Evolutionary conservation across 305 asterid species (phyloP).

Genomic region (Caryopteris hybrid): DNA sequence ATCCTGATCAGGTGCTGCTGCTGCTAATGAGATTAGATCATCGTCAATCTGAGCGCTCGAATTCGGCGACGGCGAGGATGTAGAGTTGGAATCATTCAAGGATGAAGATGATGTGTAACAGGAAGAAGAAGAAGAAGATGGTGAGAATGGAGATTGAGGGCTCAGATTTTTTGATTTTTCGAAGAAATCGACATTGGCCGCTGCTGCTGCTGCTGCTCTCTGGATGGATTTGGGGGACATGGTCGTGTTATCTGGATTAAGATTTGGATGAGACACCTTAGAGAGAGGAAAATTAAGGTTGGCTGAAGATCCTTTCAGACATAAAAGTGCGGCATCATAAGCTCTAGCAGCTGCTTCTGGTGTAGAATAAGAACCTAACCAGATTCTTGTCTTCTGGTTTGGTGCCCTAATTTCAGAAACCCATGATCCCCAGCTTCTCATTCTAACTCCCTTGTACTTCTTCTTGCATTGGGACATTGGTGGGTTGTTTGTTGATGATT

Average conservation of each 20-base stretch:
- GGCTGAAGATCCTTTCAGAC: constrained; percentile 74
- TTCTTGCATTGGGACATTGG: constrained; percentile 29
- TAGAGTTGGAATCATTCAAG: background rate
- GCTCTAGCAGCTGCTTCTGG: constrained; percentile 95
- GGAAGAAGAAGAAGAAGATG: background rate
- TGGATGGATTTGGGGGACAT: constrained; percentile 85
- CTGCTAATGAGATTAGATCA: constrained; percentile 18
- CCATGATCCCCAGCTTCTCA: constrained; percentile 97
- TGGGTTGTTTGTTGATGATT: background rate
- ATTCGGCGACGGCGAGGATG: constrained; percentile 9
- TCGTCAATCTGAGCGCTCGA: constrained; percentile 24
- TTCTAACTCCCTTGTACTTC: constrained; percentile 86
- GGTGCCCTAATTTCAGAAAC: constrained; percentile 94
- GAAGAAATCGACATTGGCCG: constrained; percentile 12
- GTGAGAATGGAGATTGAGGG: background rate
- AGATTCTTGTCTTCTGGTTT: constrained; percentile 80
- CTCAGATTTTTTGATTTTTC: background rate
- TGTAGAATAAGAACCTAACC: constrained; percentile 91
- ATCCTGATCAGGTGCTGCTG: background rate
- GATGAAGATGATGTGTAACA: constrained; percentile 14
- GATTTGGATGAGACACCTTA: background rate
- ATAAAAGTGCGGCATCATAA: constrained; percentile 82
- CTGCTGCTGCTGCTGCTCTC: constrained; percentile 55
- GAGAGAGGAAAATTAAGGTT: constrained; percentile 65
- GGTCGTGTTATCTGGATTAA: constrained; percentile 4